Evolutionary conservation across 495 filamentous ascomycete species (phyloP).

Genomic region (Terfezia claveryi): DNA sequence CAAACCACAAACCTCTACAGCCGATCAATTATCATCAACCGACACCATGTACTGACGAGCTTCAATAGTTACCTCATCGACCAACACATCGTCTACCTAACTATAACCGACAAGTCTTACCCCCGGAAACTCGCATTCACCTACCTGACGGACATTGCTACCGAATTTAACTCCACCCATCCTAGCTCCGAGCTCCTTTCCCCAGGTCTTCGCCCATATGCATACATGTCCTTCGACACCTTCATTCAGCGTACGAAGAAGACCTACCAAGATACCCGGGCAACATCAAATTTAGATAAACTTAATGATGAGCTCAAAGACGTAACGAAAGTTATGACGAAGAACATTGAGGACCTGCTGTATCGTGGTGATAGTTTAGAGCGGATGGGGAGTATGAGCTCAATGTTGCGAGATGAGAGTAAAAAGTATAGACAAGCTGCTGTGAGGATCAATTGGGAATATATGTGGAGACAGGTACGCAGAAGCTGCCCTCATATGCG

Average conservation of each 20-base stretch:
- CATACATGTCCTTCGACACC: constrained; percentile 92
- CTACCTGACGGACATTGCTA: constrained; percentile 77
- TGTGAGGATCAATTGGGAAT: constrained; percentile 94
- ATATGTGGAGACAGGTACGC: constrained; percentile 66
- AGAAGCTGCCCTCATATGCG: constrained; percentile 9
- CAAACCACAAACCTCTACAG: background rate
- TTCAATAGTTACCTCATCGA: constrained; percentile 57
- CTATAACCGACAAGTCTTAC: constrained; percentile 81
- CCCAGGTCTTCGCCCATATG: constrained; percentile 65
- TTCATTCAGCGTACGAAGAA: constrained; percentile 87
- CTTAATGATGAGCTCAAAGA: constrained; percentile 89
- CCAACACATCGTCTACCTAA: constrained; percentile 65
- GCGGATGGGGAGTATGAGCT: constrained; percentile 88
- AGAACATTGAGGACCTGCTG: constrained; percentile 96
- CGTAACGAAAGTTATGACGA: constrained; percentile 98
- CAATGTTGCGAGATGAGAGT: constrained; percentile 68
- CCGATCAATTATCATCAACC: background rate
- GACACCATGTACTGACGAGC: background rate
- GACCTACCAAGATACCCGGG: constrained; percentile 82
- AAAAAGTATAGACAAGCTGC: constrained; percentile 83
- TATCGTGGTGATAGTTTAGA: constrained; percentile 90
- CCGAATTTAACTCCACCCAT: constrained; percentile 83
- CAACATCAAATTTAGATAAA: constrained; percentile 66
- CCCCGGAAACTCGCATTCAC: constrained; percentile 97
- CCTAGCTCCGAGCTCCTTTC: constrained; percentile 41